Evolutionary conservation across 2,329 filamentous ascomycete species (phyloP), one percentile per base, ranked within the genome.

Genomic region (Trichophyton equinum): DNA sequence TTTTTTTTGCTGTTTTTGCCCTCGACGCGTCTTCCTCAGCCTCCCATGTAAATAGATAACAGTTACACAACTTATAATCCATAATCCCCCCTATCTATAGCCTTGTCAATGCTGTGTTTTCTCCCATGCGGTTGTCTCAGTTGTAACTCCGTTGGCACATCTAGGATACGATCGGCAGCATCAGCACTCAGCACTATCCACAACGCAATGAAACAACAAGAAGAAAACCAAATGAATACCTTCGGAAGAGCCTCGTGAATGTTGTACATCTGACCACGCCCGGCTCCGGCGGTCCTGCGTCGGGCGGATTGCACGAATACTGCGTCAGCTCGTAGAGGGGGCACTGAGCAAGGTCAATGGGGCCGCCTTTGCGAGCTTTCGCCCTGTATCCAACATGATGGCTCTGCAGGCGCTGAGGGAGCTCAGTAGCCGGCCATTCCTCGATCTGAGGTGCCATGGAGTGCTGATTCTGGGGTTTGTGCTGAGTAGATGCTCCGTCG

Each of bases 111-210:
- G 18, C 44, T 18, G 20, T 18, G 20, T 9, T 47, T 25, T 22
- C 25, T 85, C 83, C 81, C 81, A 84, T 57, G 77, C 75, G 40
- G 83, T 86, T 38, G 83, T 85, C 70, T 86, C 83, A 13, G 85
- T 80, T 55, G 78, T 81, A 66, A 84, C 69, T 20, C 81, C 81
- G 66, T 77, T 74, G 27, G 76, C 77, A 69, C 82, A 76, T 62
- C 74, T 76, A 56, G 18, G 64, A 6, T 59, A 18, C 60, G 4
- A 46, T 13, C 57, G 62, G 63, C 61, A 40, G 5, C 38, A 38
- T 38, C 33, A 38, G 33, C 33, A 38, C 33, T 13, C 33, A 38
- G 33, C 33, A 38, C 33, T 13, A 4, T 38, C 9, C 11, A 38
- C 53, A 64, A 57, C 47, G 64, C 44, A 60, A 55, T 36, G 56